Conservation (phyloP, 75 land plant species). For the Picea glauca region DNA sequence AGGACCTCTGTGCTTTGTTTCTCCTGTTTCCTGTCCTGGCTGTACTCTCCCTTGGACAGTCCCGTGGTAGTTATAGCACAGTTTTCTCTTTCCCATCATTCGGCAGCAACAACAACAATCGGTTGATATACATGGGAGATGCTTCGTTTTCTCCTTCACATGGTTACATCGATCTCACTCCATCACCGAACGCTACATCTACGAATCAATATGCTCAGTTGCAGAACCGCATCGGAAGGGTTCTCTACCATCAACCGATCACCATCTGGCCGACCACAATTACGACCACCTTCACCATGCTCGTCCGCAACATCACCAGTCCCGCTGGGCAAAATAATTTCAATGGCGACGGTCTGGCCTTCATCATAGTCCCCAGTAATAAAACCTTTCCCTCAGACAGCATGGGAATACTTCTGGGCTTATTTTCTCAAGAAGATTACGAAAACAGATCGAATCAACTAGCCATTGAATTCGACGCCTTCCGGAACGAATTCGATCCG, state of each 20-base stretch:
- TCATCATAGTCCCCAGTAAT: conserved; percentile 21
- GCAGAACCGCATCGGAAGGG: conserved; percentile 18
- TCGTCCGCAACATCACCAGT: not conserved
- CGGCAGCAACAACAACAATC: conserved; percentile 4
- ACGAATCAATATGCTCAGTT: not conserved
- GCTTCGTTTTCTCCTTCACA: conserved; percentile 6
- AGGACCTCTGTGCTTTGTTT: not conserved
- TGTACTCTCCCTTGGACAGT: not conserved
- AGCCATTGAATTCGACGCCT: conserved; percentile 46
- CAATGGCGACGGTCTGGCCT: conserved; percentile 44
- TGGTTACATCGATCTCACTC: conserved; percentile 22
- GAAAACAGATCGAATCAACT: conserved; percentile 15
- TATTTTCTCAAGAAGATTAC: conserved; percentile 17
- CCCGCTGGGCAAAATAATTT: not conserved
- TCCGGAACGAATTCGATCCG: conserved; percentile 27
- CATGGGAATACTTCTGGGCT: conserved; percentile 28
- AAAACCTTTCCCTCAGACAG: conserved; percentile 10
- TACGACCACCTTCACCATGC: conserved; percentile 33
- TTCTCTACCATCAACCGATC: conserved; percentile 13
- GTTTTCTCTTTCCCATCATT: conserved; percentile 16
- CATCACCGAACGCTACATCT: not conserved
- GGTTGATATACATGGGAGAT: conserved; percentile 10
- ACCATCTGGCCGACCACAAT: conserved; percentile 24
- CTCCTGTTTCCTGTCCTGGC: not conserved
- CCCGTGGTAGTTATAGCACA: not conserved